Conservation (phyloP, 331 rosid genomes). For the Ulmus americana region DNA sequence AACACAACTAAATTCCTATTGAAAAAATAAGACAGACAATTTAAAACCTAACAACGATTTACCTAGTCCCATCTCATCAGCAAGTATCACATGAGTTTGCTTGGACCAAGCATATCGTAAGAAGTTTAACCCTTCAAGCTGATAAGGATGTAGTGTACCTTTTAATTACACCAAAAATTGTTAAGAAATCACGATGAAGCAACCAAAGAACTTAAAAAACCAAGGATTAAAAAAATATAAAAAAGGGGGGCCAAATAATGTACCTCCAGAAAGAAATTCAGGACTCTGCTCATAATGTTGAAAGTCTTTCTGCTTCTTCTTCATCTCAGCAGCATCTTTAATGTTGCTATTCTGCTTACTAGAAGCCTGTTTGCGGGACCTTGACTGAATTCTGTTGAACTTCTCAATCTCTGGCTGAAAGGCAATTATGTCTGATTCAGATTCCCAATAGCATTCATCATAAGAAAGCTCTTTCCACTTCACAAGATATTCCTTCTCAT, state of each 20-base stretch:
- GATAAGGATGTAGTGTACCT: slow-evolving; percentile 94
- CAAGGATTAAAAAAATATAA: slow-evolving; percentile 9
- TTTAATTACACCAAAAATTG: slow-evolving; percentile 36
- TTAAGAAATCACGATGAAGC: slow-evolving; percentile 21
- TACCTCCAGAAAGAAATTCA: slow-evolving; percentile 80
- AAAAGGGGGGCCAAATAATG: slow-evolving; percentile 18
- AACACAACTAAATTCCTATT: neutral
- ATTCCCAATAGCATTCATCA: slow-evolving; percentile 96
- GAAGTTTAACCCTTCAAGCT: slow-evolving; percentile 98
- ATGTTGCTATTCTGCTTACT: slow-evolving; percentile 51
- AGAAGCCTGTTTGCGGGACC: slow-evolving; percentile 45
- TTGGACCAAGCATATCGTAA: slow-evolving; percentile 97
- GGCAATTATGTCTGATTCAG: slow-evolving; percentile 78
- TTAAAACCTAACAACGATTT: slow-evolving; percentile 11
- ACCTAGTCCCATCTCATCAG: slow-evolving; percentile 99
- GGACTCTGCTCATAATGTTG: slow-evolving; percentile 86
- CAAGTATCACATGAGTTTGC: slow-evolving; percentile 96
- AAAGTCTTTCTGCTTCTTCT: slow-evolving; percentile 77
- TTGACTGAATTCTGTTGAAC: slow-evolving; percentile 64
- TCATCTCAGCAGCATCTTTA: slow-evolving; percentile 52
- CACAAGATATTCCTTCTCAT: slow-evolving; percentile 77
- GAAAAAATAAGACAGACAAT: neutral
- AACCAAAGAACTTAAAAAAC: slow-evolving; percentile 11
- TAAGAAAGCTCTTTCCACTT: slow-evolving; percentile 96
- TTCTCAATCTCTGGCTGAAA: slow-evolving; percentile 90